Base-by-base conservation (phyloP, 768 basidiomycete genomes). In the Chalciporus chontae region DNA sequence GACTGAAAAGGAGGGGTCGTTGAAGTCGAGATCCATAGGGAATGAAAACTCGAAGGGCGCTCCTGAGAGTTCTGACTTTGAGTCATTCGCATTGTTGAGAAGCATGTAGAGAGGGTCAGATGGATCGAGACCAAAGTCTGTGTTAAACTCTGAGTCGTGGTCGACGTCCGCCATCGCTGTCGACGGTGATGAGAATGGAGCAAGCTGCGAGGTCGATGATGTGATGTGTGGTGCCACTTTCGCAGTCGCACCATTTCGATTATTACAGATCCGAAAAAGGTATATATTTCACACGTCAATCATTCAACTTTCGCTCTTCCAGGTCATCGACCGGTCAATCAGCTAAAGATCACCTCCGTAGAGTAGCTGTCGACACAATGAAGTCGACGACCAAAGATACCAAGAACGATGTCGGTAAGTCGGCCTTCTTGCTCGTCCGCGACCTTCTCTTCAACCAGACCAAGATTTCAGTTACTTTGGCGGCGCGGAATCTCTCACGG, bases 391-490 rank as follows among this genome's bases (percentile, higher is more conserved):
- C 45, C 9, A 17, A 43, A 18, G 43, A 31, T 18, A 18, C 29
- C 13, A 8, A 43, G 43, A 36, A 15, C 11, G 38, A 57, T 26
- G 55, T 63, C 26, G 65, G 65, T 69, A 32, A 19, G 60, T 50
- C 1, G n/a, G 3, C 43, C 3, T 9, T 9, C 10, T 23, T n/a
- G 29, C 32, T 8, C 9, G 15, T 11, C 32, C 24, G 15, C 8
- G 3, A 17, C 6, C 31, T 2, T 26, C n/a, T 19, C 10, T 47
- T 23, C 18, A 14, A 45, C 11, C 17, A 37, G 32, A 24, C 32
- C 0, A 58, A 87, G 88, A 91, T 64, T 91, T 80, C 67, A 90
- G 87, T 58, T 77, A 84, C 45, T 89, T 79, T 54, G 91, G 91
- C 41, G 91, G 91, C 6, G 91, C 91, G 9, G 91, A 94, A 57